Base-by-base conservation (phyloP, 805 yeast genomes). In the Phaffomyces antillensis region DNA sequence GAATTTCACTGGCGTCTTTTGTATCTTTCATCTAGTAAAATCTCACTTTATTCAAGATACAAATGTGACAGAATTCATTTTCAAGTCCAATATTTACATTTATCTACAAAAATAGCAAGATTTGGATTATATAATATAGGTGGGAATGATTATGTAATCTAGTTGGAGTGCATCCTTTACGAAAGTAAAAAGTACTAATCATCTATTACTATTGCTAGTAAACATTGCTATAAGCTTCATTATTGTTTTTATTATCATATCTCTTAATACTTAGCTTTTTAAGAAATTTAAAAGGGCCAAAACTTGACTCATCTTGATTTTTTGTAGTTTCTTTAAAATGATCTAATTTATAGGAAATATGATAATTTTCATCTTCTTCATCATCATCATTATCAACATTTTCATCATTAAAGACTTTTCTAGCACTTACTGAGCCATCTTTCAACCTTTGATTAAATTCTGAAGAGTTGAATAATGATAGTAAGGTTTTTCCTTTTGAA, bases 391-490 rank as follows among this genome's bases (percentile, higher is more conserved):
- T 39, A 13, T 25, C 40, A 20, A 36, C 43, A 40, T 43, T 37
- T 20, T 40, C 49, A 37, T 34, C 12, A 28, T 35, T 34, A 7
- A 11, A 11, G 9, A 41, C 40, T 24, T 39, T 41, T 41, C 48
- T 41, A 7, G 48, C 37, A 36, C 45, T 41, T 5, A 45, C 44
- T 17, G 41, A 41, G 10, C 49, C 46, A 18, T 40, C 42, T 13
- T 36, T 28, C 17, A 46, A 33, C 23, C 49, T 43, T 39, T 40
- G 41, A 17, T 43, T 40, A 18, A 43, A 46, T 11, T 46, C 49
- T 6, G 41, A 12, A 8, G 49, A 46, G 11, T 46, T 42, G 16
- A 46, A 46, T 24, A 46, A 34, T 5, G 43, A 42, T 30, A 40
- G 20, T 7, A 46, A 23, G 3, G 39, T 24, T 18, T 37, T 46